Base-by-base conservation (phyloP, 2,329 filamentous ascomycete species). In the Madurella fahalii region DNA sequence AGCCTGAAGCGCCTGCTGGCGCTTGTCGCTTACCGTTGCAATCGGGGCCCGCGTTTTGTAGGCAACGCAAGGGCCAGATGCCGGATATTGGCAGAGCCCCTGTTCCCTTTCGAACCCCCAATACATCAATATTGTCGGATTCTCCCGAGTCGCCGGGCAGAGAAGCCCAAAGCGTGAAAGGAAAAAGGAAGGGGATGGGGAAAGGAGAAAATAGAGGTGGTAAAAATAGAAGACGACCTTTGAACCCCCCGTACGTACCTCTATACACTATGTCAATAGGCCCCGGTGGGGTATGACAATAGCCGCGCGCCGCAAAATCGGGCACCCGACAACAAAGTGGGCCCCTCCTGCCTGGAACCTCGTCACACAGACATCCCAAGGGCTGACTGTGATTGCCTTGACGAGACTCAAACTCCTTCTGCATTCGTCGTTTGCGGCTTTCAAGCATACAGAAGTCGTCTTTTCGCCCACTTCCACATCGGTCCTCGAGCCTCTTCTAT, bases 301-400 rank as follows among this genome's bases (percentile, higher is more conserved):
- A 37, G 34, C 34, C 25, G 13, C 9, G 34, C 13, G 34, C 34
- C 13, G 34, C 34, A 37, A 37, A 37, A 37, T 37, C 13, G 34
- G 34, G 34, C 34, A 37, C 50, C 48, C 34, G 45, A 45, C 42
- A 44, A 44, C 17, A 25, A 25, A 31, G 47, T 50, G 53, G 51
- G 44, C 30, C 53, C 47, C 45, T 52, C 45, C 54, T 59, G 57
- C 57, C 57, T 59, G 46, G 50, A 46, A 43, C 50, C 50, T 47
- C 25, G 31, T 11, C 13, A 50, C 49, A 43, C 43, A 39, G 50
- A 30, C 40, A 34, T 31, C 31, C 17, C 50, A 46, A 48, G 32
- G 50, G 50, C 45, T 47, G 50, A 52, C 46, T 18, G 42, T 37
- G 43, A 50, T 46, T 51, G 47, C 47, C 53, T 56, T 45, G 40